Evolutionary conservation across 1,284 basidiomycete genomes (phyloP).

Genomic region (Anthracocystis setariae): DNA sequence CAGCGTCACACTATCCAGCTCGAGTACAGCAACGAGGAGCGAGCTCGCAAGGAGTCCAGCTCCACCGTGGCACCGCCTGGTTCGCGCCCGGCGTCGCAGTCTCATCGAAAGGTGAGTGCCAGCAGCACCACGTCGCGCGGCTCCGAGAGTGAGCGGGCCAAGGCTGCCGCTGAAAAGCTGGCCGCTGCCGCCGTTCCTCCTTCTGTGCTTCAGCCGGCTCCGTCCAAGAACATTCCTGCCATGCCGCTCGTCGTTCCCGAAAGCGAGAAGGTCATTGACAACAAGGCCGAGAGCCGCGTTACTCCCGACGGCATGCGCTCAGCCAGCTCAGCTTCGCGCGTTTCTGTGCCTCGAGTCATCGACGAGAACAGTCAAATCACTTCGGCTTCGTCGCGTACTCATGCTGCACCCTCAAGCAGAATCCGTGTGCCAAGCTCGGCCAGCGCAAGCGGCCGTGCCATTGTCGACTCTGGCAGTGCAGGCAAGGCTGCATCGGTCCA

Average conservation of each 20-base stretch:
- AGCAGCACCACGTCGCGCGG: slow-evolving; percentile 25
- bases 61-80: slow-evolving; percentile 13
- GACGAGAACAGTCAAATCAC: slow-evolving; percentile 25
- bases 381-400: slow-evolving; percentile 2
- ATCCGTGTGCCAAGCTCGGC: slow-evolving; percentile 31
- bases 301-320: slow-evolving; percentile 41
- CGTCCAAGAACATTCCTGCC: slow-evolving; percentile 22
- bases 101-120: slow-evolving; percentile 33
- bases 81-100: slow-evolving; percentile 29
- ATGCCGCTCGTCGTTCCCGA: slow-evolving; percentile 30
- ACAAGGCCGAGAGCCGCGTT: slow-evolving; percentile 11
- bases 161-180: slow-evolving; percentile 40
- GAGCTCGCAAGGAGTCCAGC: slow-evolving; percentile 29
- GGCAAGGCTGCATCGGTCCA: slow-evolving; percentile 1
- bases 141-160: slow-evolving; percentile 25
- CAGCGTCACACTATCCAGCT: slow-evolving; percentile 65
- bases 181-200: slow-evolving; percentile 33
- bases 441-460: slow-evolving; percentile 16
- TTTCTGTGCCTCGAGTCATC: slow-evolving; percentile 40
- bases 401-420: slow-evolving; percentile 2
- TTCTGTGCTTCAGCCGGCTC: slow-evolving; percentile 34
- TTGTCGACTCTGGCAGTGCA: not conserved
- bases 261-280: slow-evolving; percentile 24
- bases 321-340: slow-evolving; percentile 34
- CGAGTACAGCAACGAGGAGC: slow-evolving; percentile 55